A percentile compares a stretch with the other conserved stretches of the same genome.
These are phyloP conservation scores for Rubia yunnanensis DNA, from an alignment of 257 asterid species.

Conservation along the genomic window DNA sequence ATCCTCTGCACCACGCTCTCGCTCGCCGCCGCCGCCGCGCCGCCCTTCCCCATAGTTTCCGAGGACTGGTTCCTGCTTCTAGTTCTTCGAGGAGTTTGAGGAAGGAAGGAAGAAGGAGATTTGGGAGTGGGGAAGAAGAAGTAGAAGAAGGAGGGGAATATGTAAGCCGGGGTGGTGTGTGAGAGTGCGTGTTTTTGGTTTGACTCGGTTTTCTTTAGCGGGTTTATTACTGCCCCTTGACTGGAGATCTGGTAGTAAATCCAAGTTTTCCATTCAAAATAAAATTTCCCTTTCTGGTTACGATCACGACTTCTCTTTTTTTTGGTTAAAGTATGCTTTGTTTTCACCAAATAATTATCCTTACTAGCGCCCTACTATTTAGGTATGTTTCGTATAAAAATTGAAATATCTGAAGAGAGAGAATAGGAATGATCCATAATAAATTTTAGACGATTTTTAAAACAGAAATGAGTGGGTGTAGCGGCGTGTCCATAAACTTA, in stretches of 20 bases:
- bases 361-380: too few species aligned
- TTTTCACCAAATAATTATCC: too few species aligned
- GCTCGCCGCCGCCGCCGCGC: constrained; percentile 28
- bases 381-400: too few species aligned
- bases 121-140: neutral
- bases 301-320: too few species aligned
- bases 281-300: neutral
- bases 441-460: too few species aligned
- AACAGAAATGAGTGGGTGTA: too few species aligned
- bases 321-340: too few species aligned
- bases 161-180: neutral
- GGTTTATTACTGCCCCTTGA: neutral
- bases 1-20: constrained; percentile 54
- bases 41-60: constrained; percentile 45
- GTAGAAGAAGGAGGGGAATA: neutral
- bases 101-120: neutral
- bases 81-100: neutral
- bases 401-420: too few species aligned
- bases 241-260: neutral
- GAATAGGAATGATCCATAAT: too few species aligned
- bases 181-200: neutral
- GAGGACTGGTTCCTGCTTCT: neutral
- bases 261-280: neutral
- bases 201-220: constrained; percentile 1
- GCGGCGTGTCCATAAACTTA: too few species aligned